Conservation (phyloP, 495 filamentous ascomycete species). For the Mycothermus thermophilus region DNA sequence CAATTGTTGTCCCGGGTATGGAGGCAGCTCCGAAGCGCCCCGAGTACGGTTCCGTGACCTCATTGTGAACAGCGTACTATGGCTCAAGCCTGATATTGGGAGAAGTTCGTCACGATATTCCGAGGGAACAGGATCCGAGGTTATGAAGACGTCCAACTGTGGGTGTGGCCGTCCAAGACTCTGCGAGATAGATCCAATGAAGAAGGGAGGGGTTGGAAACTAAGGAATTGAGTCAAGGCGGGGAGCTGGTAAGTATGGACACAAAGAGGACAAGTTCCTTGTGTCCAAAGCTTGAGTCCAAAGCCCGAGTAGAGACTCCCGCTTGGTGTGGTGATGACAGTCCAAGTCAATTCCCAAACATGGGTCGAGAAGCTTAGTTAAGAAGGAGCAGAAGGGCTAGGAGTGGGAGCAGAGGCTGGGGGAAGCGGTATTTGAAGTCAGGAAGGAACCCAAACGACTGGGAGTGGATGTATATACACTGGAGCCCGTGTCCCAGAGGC, state of each 20-base stretch:
- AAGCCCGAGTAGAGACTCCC: too few species aligned
- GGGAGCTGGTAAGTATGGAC: too few species aligned
- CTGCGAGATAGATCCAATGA: too few species aligned
- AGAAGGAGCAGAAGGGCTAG: background rate
- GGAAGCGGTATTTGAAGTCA: slow-evolving; percentile 4
- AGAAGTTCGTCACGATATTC: too few species aligned
- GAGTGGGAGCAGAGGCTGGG: background rate
- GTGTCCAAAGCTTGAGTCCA: too few species aligned
- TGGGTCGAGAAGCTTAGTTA: background rate
- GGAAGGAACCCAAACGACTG: slow-evolving; percentile 1
- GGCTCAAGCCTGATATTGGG: background rate
- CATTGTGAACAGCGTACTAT: slow-evolving; percentile 3
- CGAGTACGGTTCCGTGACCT: slow-evolving; percentile 7
- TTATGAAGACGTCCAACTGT: too few species aligned
- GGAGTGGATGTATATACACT: slow-evolving; percentile 6
- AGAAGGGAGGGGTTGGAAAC: too few species aligned
- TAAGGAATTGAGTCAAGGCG: too few species aligned
- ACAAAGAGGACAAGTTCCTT: too few species aligned
- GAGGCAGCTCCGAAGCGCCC: slow-evolving; percentile 7
- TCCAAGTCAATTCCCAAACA: background rate
- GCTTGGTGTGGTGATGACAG: background rate
- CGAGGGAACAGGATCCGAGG: too few species aligned
- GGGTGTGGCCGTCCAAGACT: too few species aligned
- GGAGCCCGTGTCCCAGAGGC: slow-evolving; percentile 1
- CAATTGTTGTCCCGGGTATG: slow-evolving; percentile 46